Evolutionary conservation across 371 early-diverging fungal species (phyloP).

Genomic region (Globomyces sp.): DNA sequence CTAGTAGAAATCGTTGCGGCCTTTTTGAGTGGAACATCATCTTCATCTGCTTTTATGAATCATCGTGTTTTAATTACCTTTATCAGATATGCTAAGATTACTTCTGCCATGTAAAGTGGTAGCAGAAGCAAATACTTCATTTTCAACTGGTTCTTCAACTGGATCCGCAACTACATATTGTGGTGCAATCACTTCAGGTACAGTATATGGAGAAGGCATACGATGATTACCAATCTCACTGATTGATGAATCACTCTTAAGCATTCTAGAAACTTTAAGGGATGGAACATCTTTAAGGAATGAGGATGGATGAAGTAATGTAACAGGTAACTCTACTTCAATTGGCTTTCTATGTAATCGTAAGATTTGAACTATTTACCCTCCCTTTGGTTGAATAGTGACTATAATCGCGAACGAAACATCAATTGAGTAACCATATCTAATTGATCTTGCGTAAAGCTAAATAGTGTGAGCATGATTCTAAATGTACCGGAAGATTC

Average conservation of each 20-base stretch:
- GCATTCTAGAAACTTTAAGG: background rate
- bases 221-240: background rate
- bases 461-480: constrained; percentile 13
- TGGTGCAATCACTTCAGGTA: background rate
- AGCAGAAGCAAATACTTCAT: constrained; percentile 5
- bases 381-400: constrained; percentile 22
- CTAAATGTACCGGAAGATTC: constrained; percentile 35
- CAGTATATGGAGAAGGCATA: background rate
- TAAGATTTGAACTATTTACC: constrained; percentile 15
- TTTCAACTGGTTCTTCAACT: background rate
- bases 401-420: constrained; percentile 45
- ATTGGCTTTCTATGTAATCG: constrained; percentile 17
- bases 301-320: constrained; percentile 45
- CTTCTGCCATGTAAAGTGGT: background rate
- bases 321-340: constrained; percentile 40
- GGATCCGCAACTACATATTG: background rate
- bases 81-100: no score
- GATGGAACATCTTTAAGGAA: constrained; percentile 16
- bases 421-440: constrained; percentile 35
- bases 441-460: constrained; percentile 33
- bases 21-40: no score
- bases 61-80: no score
- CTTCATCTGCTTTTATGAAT: no score
- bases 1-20: no score
- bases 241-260: background rate